phyloP scores from a whole-genome alignment of 768 basidiomycete genomes.

The Calocybe gangraenosa region DNA sequence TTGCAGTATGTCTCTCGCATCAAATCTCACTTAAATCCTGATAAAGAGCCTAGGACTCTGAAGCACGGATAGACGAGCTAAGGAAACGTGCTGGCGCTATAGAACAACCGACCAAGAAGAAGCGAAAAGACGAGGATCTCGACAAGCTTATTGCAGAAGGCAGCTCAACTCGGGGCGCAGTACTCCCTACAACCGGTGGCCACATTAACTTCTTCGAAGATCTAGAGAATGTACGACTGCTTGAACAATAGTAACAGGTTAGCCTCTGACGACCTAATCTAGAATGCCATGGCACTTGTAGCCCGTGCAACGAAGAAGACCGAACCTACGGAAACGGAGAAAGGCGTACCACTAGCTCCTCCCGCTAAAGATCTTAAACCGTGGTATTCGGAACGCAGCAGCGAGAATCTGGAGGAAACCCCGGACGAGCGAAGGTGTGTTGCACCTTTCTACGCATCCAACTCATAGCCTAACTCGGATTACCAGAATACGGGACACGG shows the following conservation, averaged over 20 bases:
- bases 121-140: conserved; percentile 32
- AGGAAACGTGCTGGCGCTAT: conserved; percentile 53
- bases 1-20: conserved; percentile 55
- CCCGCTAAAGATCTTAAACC: conserved; percentile 74
- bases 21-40: conserved; percentile 9
- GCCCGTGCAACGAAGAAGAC: conserved; percentile 48
- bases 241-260: not conserved
- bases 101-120: conserved; percentile 28
- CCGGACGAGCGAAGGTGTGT: conserved; percentile 30
- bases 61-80: conserved; percentile 67
- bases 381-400: conserved; percentile 55
- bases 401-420: conserved; percentile 15
- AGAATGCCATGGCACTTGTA: conserved; percentile 44
- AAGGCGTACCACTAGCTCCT: conserved; percentile 71
- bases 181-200: conserved; percentile 46
- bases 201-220: conserved; percentile 87
- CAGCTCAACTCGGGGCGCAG: conserved; percentile 28
- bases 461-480: not conserved
- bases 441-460: not conserved
- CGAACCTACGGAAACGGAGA: conserved; percentile 51
- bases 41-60: conserved; percentile 58
- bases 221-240: conserved; percentile 56
- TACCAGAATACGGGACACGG: conserved; percentile 58
- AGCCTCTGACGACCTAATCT: conserved; percentile 4
- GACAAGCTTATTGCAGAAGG: conserved; percentile 29